Evolutionary conservation across 305 asterid species (phyloP).

Genomic region (Solanum hybrid): DNA sequence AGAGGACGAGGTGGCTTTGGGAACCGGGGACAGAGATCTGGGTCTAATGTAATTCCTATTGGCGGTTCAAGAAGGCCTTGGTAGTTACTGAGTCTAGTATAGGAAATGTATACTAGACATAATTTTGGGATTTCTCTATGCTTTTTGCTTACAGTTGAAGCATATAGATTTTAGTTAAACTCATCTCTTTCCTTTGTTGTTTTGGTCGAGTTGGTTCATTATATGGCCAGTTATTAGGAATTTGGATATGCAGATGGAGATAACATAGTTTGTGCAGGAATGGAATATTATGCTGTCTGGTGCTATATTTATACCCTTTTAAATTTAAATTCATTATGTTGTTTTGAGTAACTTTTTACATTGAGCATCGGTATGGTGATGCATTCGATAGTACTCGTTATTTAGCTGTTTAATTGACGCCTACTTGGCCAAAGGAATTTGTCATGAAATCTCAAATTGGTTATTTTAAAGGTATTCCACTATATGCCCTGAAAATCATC

Average conservation of each 20-base stretch:
- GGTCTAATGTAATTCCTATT: constrained; percentile 46
- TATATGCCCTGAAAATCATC: neutral
- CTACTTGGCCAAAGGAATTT: neutral
- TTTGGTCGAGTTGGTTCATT: neutral
- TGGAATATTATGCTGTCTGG: neutral
- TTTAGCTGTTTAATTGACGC: neutral
- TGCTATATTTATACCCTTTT: neutral
- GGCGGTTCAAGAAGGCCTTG: constrained; percentile 54
- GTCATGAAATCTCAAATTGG: neutral
- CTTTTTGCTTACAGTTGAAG: neutral
- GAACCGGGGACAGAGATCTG: constrained; percentile 42
- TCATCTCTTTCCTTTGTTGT: neutral
- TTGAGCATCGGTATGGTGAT: neutral
- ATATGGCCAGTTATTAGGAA: neutral
- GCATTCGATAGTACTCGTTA: neutral
- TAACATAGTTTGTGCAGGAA: neutral
- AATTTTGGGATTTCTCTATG: neutral
- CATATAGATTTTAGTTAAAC: neutral
- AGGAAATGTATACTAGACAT: constrained; percentile 2
- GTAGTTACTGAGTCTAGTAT: constrained; percentile 15
- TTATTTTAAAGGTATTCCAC: neutral
- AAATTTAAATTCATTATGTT: neutral
- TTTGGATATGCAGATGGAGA: neutral
- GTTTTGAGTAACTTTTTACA: neutral
- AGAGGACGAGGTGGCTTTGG: constrained; percentile 80